phyloP scores from a whole-genome alignment of 2,329 filamentous ascomycete species.

The Apiospora saccharicola region DNA sequence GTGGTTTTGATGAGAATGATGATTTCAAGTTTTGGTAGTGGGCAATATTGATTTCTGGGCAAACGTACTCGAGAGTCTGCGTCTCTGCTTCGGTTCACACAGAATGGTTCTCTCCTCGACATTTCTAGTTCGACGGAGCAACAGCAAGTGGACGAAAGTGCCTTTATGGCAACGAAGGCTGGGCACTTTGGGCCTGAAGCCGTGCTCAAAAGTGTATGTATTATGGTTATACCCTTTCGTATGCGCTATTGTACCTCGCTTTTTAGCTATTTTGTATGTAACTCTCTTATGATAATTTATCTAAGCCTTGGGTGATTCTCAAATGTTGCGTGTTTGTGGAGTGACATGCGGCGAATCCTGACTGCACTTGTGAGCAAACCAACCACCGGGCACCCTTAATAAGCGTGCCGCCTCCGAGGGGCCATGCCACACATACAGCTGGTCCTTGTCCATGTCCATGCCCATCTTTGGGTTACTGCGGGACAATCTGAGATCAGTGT shows the following conservation, averaged over 20 bases:
- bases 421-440: not conserved
- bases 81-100: not conserved
- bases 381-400: not conserved
- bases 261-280: not conserved
- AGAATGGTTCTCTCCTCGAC: not conserved
- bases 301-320: not conserved
- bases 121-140: not conserved
- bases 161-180: not conserved
- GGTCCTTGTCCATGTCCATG: not conserved
- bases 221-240: constrained; percentile 11
- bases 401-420: not conserved
- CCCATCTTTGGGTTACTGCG: not conserved
- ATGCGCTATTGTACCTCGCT: not conserved
- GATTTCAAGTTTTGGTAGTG: not conserved
- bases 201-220: constrained; percentile 8
- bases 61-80: not conserved
- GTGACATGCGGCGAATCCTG: not conserved
- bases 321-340: not conserved
- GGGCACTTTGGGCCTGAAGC: not conserved
- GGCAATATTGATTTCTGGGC: not conserved
- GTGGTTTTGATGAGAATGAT: not conserved
- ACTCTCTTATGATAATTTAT: not conserved
- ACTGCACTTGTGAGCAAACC: not conserved
- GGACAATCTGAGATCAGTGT: too few relatives aligned
- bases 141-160: not conserved